Evolutionary conservation across 2,329 filamentous ascomycete species (phyloP).

Genomic region (Colletotrichum tanaceti): DNA sequence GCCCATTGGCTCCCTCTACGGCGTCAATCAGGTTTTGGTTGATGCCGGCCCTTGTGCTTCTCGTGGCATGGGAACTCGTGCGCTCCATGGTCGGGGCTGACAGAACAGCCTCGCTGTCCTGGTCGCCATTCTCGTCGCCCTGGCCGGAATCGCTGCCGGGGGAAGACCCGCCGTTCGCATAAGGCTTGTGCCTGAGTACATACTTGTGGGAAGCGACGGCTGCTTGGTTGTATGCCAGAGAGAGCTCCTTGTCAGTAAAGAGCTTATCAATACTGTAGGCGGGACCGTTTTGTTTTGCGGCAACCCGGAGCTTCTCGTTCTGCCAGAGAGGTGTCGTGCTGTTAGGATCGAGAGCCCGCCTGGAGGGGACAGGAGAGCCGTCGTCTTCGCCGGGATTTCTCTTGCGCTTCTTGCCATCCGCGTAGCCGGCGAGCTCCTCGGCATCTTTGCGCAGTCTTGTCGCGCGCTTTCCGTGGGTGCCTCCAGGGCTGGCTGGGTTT

Average conservation of each 20-base stretch:
- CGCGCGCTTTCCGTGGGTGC: constrained; percentile 71
- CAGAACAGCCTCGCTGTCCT: constrained; percentile 59
- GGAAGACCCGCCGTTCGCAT: constrained; percentile 63
- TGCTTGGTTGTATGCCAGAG: constrained; percentile 72
- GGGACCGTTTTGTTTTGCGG: constrained; percentile 67
- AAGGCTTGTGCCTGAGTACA: constrained; percentile 66
- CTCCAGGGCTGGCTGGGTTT: constrained; percentile 73
- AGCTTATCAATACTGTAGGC: constrained; percentile 76
- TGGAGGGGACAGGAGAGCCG: constrained; percentile 69
- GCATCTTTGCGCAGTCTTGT: constrained; percentile 70
- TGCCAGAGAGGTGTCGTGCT: constrained; percentile 72
- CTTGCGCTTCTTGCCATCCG: constrained; percentile 72
- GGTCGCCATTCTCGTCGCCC: constrained; percentile 62
- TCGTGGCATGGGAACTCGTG: constrained; percentile 71
- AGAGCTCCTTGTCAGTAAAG: constrained; percentile 76
- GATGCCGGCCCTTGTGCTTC: constrained; percentile 68
- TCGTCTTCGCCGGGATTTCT: constrained; percentile 70
- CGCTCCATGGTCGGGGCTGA: constrained; percentile 71
- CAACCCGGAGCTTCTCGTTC: constrained; percentile 66
- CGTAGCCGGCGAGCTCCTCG: constrained; percentile 67
- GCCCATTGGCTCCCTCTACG: constrained; percentile 69
- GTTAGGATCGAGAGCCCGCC: constrained; percentile 66
- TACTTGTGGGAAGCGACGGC: constrained; percentile 72
- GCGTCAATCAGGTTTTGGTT: constrained; percentile 69
- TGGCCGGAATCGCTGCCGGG: constrained; percentile 66